Conservation (phyloP, 495 filamentous ascomycete genomes). For the Lasiosphaeris hirsuta region DNA sequence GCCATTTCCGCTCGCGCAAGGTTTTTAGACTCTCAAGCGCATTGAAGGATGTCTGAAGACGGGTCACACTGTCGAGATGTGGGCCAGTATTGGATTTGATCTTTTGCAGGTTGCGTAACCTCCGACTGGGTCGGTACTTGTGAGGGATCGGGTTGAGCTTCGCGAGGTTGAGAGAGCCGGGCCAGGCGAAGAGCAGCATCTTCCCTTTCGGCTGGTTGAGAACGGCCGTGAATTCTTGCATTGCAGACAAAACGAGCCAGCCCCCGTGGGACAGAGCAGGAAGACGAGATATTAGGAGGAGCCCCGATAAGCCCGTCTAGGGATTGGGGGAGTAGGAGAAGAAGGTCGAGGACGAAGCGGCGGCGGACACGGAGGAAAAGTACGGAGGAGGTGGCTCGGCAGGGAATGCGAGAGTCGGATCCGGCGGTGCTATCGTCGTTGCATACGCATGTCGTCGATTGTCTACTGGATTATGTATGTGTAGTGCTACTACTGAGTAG, state of each 20-base stretch:
- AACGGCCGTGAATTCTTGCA: conserved; percentile 28
- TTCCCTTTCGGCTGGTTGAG: conserved; percentile 28
- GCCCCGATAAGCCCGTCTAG: no score
- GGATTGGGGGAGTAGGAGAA: not conserved
- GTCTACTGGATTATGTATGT: not conserved
- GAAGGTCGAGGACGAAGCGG: not conserved
- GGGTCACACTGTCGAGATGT: conserved; percentile 49
- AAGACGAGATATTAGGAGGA: no score
- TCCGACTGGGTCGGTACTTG: conserved; percentile 67
- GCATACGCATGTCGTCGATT: conserved; percentile 24
- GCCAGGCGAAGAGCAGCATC: conserved; percentile 29
- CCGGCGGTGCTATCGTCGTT: conserved; percentile 21
- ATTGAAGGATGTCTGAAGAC: conserved; percentile 78
- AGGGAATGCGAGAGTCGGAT: conserved; percentile 1
- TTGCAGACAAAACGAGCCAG: not conserved
- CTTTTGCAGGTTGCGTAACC: conserved; percentile 59
- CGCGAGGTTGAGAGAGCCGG: conserved; percentile 23
- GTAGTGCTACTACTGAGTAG: not conserved
- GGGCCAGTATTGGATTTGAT: conserved; percentile 66
- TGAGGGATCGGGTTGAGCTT: conserved; percentile 58
- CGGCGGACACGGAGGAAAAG: not conserved
- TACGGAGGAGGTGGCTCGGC: not conserved
- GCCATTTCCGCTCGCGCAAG: conserved; percentile 76
- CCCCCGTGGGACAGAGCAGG: no score
- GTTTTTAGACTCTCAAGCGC: conserved; percentile 67